These are phyloP conservation scores for Acacia melanoxylon DNA, from an alignment of 306 rosid species.

Conservation along the genomic window DNA sequence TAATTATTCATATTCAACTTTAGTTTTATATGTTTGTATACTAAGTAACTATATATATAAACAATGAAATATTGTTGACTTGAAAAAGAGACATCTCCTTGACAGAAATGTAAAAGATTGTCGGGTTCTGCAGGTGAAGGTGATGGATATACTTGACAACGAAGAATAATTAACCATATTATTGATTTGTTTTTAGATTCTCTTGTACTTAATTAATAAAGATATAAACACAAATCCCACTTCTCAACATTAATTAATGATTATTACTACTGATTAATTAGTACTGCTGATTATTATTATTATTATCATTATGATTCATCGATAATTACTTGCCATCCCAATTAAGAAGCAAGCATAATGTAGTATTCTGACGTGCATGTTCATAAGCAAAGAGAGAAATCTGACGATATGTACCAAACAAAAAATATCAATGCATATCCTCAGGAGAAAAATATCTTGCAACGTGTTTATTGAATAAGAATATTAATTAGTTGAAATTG, in stretches of 20 bases:
- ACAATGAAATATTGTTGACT: neutral
- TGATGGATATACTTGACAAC: neutral
- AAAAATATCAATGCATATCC: no score
- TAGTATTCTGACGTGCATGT: neutral
- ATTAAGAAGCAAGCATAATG: neutral
- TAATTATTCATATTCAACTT: neutral
- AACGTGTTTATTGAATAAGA: neutral
- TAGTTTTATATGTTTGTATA: neutral
- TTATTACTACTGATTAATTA: no score
- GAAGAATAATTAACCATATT: neutral
- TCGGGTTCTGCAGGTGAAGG: neutral
- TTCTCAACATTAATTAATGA: neutral
- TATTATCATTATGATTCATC: neutral
- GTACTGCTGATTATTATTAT: neutral
- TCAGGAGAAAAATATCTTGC: no score
- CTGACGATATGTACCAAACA: neutral
- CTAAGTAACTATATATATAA: neutral
- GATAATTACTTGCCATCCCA: constrained; percentile 14
- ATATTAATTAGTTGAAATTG: neutral
- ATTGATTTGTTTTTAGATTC: neutral
- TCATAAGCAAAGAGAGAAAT: neutral
- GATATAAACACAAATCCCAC: neutral
- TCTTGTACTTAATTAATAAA: neutral
- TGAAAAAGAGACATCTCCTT: neutral
- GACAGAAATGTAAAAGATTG: neutral